phyloP scores from a whole-genome alignment of 371 early-diverging fungal genomes.

The Mucor mucedo region DNA sequence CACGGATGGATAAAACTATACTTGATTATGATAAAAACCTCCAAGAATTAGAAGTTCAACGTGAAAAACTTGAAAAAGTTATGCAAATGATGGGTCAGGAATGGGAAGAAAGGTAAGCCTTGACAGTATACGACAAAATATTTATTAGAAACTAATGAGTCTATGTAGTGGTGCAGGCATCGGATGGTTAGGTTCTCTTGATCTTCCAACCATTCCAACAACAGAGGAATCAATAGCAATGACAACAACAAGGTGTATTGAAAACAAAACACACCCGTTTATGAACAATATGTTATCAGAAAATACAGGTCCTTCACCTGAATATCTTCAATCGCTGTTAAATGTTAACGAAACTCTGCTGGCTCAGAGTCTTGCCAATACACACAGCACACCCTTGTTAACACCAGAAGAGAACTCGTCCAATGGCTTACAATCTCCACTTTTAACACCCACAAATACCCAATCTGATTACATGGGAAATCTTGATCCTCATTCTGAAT shows the following conservation, averaged over 20 bases:
- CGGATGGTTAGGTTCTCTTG: conserved; percentile 50
- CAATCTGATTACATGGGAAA: conserved; percentile 11
- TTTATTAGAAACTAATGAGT: too few relatives aligned
- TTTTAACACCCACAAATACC: conserved; percentile 8
- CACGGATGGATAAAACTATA: conserved; percentile 47
- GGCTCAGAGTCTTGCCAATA: conserved; percentile 40
- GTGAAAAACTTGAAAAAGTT: conserved; percentile 46
- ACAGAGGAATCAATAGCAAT: conserved; percentile 2
- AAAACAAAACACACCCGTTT: background rate
- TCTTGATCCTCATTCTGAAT: conserved; percentile 18
- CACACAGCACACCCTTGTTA: conserved; percentile 15
- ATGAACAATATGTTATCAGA: conserved; percentile 20
- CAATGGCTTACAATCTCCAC: background rate
- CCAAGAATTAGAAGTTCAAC: conserved; percentile 48
- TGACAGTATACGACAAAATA: background rate
- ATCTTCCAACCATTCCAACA: conserved; percentile 16
- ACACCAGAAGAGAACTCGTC: conserved; percentile 20
- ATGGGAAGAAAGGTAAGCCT: conserved; percentile 55
- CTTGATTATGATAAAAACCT: conserved; percentile 54
- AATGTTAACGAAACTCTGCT: conserved; percentile 46
- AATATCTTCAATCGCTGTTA: conserved; percentile 41
- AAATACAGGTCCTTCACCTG: conserved; percentile 39
- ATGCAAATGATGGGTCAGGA: conserved; percentile 57
- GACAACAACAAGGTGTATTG: background rate
- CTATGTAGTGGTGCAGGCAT: conserved; percentile 53